Evolutionary conservation across 176 grass and related monocot species (phyloP), one percentile per base, ranked within the genome.

Genomic region (Rhynchospora pubera): DNA sequence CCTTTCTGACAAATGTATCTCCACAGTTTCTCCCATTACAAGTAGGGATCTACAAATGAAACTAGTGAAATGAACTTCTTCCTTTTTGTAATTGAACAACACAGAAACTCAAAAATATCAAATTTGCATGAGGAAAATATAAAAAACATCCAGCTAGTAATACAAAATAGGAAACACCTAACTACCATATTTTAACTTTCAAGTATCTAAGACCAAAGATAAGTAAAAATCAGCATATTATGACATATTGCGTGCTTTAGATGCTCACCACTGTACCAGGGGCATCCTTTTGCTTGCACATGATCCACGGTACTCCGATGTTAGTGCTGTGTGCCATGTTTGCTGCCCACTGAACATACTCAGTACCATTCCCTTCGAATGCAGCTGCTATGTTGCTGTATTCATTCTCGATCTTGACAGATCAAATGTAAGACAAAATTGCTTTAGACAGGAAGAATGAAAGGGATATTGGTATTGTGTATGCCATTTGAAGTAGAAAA

Each of bases 211-310:
- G 34, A 28, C 10, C 10, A 63, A 63, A 63, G 56, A 63, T 63
- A 28, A 63, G 61, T 28, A 23, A 63, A 39, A 5, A 65, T 67
- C 18, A 39, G 32, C 64, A 63, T 10, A 63, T 28, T 28, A 28
- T 63, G 24, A 28, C 9, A 67, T 7, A 18, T 60, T 22, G 24
- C 43, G 30, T 43, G 30, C 13, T 42, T 67, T 42, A 59, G 23
- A 57, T 62, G 61, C 85, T 79, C 9, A 93, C 93, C 81, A 91
- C 89, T 42, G 90, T 58, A 15, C 30, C 34, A 4, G 93, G 93
- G 5, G 90, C 89, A 62, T 97, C 89, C 19, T 91, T 88, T 79
- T 97, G 89, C 85, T 93, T 89, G 65, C 93, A 97, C 93, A 97
- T 93, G 80, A 97, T 93, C 93, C 89, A 97, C 0, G 93, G 93